phyloP scores from a whole-genome alignment of 106 monocot genomes.

The Allium sativum region DNA sequence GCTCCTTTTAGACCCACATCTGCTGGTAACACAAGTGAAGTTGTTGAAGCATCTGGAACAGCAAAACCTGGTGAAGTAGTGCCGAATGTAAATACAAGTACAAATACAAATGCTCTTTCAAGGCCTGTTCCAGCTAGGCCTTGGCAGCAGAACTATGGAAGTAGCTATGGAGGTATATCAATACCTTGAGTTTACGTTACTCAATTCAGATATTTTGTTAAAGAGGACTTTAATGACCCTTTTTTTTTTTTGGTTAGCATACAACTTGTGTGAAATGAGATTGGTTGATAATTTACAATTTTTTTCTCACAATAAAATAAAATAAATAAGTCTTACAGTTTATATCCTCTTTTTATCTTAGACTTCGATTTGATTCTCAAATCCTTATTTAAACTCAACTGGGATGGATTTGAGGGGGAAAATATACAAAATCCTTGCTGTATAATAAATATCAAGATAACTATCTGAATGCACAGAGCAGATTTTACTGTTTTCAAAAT shows the following conservation, averaged over 20 bases:
- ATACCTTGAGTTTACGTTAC: not conserved
- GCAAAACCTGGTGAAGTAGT: slow-evolving; percentile 86
- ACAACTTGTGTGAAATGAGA: not conserved
- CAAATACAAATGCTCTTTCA: slow-evolving; percentile 26
- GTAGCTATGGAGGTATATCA: slow-evolving; percentile 56
- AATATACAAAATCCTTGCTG: not conserved
- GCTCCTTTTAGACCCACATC: slow-evolving; percentile 85
- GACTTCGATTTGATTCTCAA: not conserved
- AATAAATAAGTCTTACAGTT: not conserved
- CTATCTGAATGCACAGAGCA: not conserved
- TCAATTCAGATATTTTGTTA: not conserved
- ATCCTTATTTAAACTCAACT: not conserved
- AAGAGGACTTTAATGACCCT: not conserved
- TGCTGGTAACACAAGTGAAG: slow-evolving; percentile 67
- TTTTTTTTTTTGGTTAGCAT: not conserved
- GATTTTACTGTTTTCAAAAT: not conserved
- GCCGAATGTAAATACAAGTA: slow-evolving; percentile 22
- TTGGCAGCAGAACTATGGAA: slow-evolving; percentile 83
- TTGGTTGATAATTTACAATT: not conserved
- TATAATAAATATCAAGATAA: not conserved
- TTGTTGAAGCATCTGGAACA: slow-evolving; percentile 89
- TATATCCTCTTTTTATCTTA: not conserved
- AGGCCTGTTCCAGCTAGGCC: slow-evolving; percentile 78
- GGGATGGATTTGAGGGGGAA: not conserved
- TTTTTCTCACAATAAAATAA: not conserved